These are phyloP conservation scores for Begonia peltatifolia DNA, from an alignment of 306 rosid genomes.

Conservation along the genomic window DNA sequence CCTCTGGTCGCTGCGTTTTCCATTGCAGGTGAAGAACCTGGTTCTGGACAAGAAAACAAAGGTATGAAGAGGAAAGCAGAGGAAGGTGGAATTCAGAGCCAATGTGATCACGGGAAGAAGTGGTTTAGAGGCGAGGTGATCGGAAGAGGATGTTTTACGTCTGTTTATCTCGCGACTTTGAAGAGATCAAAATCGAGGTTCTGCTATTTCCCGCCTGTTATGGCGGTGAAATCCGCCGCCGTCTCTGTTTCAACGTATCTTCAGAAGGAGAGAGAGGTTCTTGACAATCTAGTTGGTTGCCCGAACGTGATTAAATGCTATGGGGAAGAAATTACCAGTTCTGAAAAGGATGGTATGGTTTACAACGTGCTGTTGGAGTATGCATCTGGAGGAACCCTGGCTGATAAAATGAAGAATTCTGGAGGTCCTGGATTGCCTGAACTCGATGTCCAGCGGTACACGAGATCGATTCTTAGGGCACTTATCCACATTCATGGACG, in stretches of 20 bases:
- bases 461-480: constrained; percentile 16
- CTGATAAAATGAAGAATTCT: constrained; percentile 6
- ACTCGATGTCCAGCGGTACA: constrained; percentile 7
- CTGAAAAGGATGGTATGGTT: constrained; percentile 7
- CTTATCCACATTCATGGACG: constrained; percentile 9
- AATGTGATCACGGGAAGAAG: constrained; percentile 7
- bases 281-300: constrained; percentile 6
- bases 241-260: constrained; percentile 10
- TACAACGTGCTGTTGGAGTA: constrained; percentile 17
- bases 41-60: no score
- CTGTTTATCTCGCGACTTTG: constrained; percentile 19
- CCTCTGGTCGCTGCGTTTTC: no score
- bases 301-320: constrained; percentile 5
- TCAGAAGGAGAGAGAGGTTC: constrained; percentile 14
- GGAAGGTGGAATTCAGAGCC: background rate
- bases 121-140: constrained; percentile 10
- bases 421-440: constrained; percentile 10
- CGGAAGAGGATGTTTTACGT: constrained; percentile 20
- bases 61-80: constrained; percentile 5
- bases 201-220: constrained; percentile 7
- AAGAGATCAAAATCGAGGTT: constrained; percentile 1
- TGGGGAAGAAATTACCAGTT: constrained; percentile 13
- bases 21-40: no score
- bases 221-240: constrained; percentile 19
- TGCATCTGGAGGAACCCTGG: constrained; percentile 19